These are phyloP conservation scores for Alternaria novae-zelandiae DNA, from an alignment of 2,329 filamentous ascomycete species.

Conservation along the genomic window DNA sequence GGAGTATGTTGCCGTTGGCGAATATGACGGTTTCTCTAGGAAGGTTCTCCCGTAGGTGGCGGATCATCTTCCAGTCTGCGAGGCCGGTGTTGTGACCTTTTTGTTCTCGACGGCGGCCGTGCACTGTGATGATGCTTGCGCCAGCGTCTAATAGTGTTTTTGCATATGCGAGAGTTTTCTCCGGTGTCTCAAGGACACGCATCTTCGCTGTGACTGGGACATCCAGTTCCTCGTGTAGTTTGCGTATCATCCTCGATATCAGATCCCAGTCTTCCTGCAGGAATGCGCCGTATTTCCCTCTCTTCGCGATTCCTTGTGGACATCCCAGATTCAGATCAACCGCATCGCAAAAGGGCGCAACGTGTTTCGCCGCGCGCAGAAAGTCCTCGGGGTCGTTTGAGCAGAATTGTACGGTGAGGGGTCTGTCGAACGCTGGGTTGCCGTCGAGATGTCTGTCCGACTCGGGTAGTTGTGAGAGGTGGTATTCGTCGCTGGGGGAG, in stretches of 20 bases:
- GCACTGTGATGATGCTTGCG: constrained; percentile 91
- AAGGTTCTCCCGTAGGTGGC: constrained; percentile 80
- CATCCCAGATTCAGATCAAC: constrained; percentile 96
- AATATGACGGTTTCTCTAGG: constrained; percentile 91
- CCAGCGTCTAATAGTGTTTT: constrained; percentile 85
- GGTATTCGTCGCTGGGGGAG: constrained; percentile 43
- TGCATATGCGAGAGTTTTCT: constrained; percentile 88
- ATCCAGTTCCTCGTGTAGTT: constrained; percentile 76
- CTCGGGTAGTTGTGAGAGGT: constrained; percentile 39
- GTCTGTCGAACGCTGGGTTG: constrained; percentile 81
- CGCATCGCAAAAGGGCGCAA: constrained; percentile 88
- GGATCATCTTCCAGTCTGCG: constrained; percentile 88
- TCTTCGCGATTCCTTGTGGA: constrained; percentile 91
- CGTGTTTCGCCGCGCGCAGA: constrained; percentile 77
- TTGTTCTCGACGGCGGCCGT: constrained; percentile 86
- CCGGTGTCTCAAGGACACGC: constrained; percentile 82
- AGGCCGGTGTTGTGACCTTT: constrained; percentile 95
- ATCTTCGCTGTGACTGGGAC: constrained; percentile 96
- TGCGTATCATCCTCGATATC: constrained; percentile 82
- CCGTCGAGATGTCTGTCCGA: constrained; percentile 70
- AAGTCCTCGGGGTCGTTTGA: constrained; percentile 84
- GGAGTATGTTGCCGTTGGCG: constrained; percentile 93
- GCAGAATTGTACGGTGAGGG: constrained; percentile 96
- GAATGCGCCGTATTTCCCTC: constrained; percentile 92
- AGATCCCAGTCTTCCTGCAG: constrained; percentile 90